phyloP scores from a whole-genome alignment of 805 yeast species.

The Diddensiella caesifluorescens region DNA sequence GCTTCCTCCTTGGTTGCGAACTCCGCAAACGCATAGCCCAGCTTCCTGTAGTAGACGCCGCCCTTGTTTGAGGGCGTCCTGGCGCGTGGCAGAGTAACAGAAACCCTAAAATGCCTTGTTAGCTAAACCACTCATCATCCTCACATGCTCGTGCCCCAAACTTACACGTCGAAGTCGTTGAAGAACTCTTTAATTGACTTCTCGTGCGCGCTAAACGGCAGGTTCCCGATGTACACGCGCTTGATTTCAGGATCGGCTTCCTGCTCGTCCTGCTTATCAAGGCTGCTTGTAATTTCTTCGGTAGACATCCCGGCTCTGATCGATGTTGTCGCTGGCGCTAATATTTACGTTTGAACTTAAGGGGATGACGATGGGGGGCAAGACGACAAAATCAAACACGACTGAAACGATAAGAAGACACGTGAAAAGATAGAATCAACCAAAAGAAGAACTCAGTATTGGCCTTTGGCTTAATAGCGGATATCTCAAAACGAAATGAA shows the following conservation, averaged over 20 bases:
- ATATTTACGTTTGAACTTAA: too few species aligned
- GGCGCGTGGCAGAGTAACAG: slow-evolving; percentile 34
- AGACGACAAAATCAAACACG: not conserved
- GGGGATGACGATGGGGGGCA: too few species aligned
- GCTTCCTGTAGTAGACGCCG: slow-evolving; percentile 12
- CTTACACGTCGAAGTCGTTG: slow-evolving; percentile 44
- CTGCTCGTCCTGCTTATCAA: not conserved
- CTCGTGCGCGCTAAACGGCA: slow-evolving; percentile 49
- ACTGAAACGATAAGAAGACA: not conserved
- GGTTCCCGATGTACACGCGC: slow-evolving; percentile 51
- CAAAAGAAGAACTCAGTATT: too few species aligned
- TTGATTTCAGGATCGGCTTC: slow-evolving; percentile 19
- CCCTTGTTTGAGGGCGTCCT: slow-evolving; percentile 17
- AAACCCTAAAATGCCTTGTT: slow-evolving; percentile 2
- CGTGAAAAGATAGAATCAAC: too few species aligned
- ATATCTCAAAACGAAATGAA: too few species aligned
- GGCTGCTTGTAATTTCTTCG: slow-evolving; percentile 1
- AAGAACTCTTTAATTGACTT: slow-evolving; percentile 45
- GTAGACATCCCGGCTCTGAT: slow-evolving; percentile 10
- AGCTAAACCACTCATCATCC: not conserved
- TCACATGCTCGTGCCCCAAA: slow-evolving; percentile 7
- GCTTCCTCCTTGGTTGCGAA: slow-evolving; percentile 37
- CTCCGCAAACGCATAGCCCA: slow-evolving; percentile 56
- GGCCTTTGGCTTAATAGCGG: too few species aligned
- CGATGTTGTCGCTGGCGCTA: too few species aligned